Evolutionary conservation across 176 grass and related monocot species (phyloP).

Genomic region (Eleusine coracana): DNA sequence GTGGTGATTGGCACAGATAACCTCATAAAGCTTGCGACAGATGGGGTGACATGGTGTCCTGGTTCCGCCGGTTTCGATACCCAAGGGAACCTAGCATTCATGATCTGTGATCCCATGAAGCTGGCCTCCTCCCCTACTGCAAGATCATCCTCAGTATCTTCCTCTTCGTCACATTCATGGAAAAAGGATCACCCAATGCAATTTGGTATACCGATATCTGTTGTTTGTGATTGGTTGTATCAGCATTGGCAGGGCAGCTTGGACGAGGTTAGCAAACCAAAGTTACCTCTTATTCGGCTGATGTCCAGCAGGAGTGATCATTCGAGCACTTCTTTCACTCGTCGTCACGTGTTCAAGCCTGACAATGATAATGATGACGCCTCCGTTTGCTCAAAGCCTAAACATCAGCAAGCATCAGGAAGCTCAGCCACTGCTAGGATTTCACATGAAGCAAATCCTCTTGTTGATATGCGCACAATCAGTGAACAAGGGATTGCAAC

Average conservation of each 20-base stretch:
- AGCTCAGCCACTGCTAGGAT: slow-evolving; percentile 66
- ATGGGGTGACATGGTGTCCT: slow-evolving; percentile 69
- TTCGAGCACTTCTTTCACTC: slow-evolving; percentile 67
- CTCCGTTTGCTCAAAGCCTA: slow-evolving; percentile 55
- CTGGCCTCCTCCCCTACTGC: slow-evolving; percentile 67
- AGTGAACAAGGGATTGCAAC: slow-evolving; percentile 71
- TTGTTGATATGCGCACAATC: slow-evolving; percentile 57
- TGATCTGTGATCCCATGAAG: slow-evolving; percentile 97
- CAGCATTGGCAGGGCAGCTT: slow-evolving; percentile 92
- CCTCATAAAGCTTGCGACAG: slow-evolving; percentile 70
- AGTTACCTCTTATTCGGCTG: slow-evolving; percentile 66
- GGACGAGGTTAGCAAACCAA: slow-evolving; percentile 90
- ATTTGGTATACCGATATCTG: slow-evolving; percentile 79
- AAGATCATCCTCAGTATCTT: slow-evolving; percentile 66
- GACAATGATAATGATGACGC: slow-evolving; percentile 56
- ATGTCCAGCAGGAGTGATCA: slow-evolving; percentile 68
- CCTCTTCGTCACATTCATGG: slow-evolving; percentile 63
- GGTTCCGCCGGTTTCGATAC: slow-evolving; percentile 90
- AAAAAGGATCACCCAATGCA: slow-evolving; percentile 77
- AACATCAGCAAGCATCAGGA: slow-evolving; percentile 60
- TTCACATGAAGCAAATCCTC: slow-evolving; percentile 60
- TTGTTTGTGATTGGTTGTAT: slow-evolving; percentile 90
- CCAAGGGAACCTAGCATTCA: slow-evolving; percentile 89
- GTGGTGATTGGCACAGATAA: slow-evolving; percentile 85
- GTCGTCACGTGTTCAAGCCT: slow-evolving; percentile 67